These are phyloP conservation scores for Termitomyces sp. DNA, from an alignment of 768 basidiomycete species.

Conservation along the genomic window DNA sequence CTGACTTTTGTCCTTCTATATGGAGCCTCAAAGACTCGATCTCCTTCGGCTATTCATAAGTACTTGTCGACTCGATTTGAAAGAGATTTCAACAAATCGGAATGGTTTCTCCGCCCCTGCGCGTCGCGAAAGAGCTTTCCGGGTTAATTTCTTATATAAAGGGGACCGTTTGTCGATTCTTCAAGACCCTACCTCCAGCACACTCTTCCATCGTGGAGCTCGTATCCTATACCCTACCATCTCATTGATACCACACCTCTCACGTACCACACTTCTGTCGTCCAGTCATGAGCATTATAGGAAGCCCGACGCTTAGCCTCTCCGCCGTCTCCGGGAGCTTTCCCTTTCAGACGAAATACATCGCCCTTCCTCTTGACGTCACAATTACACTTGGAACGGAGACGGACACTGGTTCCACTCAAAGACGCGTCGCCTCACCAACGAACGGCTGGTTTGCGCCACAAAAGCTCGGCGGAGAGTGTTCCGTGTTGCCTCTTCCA, in stretches of 20 bases:
- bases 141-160: conserved; percentile 5
- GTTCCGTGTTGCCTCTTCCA: conserved; percentile 34
- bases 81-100: not conserved
- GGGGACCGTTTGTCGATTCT: not conserved
- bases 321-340: conserved; percentile 31
- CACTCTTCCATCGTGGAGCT: not conserved
- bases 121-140: conserved; percentile 1
- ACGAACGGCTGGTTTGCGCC: conserved; percentile 44
- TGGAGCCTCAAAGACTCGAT: conserved; percentile 3
- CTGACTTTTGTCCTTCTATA: conserved; percentile 9
- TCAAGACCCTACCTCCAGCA: not conserved
- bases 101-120: conserved; percentile 1
- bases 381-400: conserved; percentile 30
- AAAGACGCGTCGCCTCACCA: conserved; percentile 20
- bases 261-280: not conserved
- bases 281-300: conserved; percentile 9
- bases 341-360: conserved; percentile 32
- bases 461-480: conserved; percentile 13
- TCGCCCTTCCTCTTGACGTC: conserved; percentile 26
- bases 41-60: not conserved
- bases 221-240: not conserved
- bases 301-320: conserved; percentile 29
- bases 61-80: conserved; percentile 7
- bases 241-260: conserved; percentile 1
- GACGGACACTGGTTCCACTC: conserved; percentile 7